Evolutionary conservation across 1,284 basidiomycete species (phyloP).

Genomic region (Xerocomus amazonicus): DNA sequence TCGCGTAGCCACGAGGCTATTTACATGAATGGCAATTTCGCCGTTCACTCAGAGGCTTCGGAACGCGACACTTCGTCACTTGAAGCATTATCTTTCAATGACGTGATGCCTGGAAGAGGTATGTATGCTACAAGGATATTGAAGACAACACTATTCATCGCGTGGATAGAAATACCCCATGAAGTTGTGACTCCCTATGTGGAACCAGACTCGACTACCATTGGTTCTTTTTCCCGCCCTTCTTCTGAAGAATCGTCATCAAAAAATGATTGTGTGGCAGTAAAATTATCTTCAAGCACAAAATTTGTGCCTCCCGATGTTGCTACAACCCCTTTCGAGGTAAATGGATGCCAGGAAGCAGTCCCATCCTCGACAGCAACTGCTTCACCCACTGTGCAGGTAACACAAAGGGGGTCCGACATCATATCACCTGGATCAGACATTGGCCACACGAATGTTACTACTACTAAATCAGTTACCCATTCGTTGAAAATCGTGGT

Average conservation of each 20-base stretch:
- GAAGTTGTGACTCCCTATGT: constrained; percentile 12
- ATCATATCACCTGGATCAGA: constrained; percentile 9
- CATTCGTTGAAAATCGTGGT: constrained; percentile 30
- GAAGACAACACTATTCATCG: constrained; percentile 11
- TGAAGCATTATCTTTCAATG: constrained; percentile 7
- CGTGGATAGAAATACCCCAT: constrained; percentile 14
- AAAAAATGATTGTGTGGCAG: constrained; percentile 4
- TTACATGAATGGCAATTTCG: constrained; percentile 17
- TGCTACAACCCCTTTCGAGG: constrained; percentile 5
- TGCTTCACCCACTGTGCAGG: constrained; percentile 12
- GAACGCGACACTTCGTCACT: constrained; percentile 8
- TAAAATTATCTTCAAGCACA: constrained; percentile 6
- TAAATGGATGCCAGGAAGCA: constrained; percentile 6
- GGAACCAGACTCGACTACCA: constrained; percentile 6
- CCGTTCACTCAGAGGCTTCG: constrained; percentile 3
- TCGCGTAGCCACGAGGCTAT: constrained; percentile 21
- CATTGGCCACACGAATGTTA: constrained; percentile 11
- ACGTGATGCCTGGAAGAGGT: constrained; percentile 16
- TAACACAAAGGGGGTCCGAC: constrained; percentile 16
- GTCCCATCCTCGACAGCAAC: constrained; percentile 11
- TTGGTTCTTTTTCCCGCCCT: constrained; percentile 2
- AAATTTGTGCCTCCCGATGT: constrained; percentile 10
- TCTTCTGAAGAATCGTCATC: constrained; percentile 6
- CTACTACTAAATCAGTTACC: constrained; percentile 8
- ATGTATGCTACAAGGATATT: not conserved